Evolutionary conservation across 2,329 filamentous ascomycete genomes (phyloP), one percentile per base, ranked within the genome.

Genomic region (Colletotrichum shisoi): DNA sequence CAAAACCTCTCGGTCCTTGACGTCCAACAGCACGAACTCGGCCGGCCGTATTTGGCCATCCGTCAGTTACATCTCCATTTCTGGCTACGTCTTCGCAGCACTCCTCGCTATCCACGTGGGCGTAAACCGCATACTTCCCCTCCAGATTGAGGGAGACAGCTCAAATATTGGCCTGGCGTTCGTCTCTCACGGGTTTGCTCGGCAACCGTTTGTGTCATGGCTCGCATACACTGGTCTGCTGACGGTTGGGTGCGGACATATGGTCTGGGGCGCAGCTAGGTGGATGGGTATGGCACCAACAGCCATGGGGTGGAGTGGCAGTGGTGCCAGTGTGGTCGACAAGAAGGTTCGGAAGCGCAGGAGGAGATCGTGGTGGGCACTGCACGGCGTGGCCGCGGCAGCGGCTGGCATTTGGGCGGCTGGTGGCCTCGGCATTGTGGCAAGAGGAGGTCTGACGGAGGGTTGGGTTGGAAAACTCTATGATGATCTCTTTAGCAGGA

Each of bases 121-220:
- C 69, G 83, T 93, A 65, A 96, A 96, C 76, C 87, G 94, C 40
- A 79, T 87, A 3, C 81, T 96, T 31, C 94, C 95, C 2, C 78
- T 94, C 40, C 81, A 87, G 34, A 85, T 93, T 51, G 91, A 96
- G 61, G 94, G 94, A 7, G 93, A 94, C 67, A 93, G 89, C 73
- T 91, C 92, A n/a, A 90, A 94, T 61, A 89, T 97, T 46, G 91
- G 92, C 0, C 81, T 98, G 13, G 89, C 87, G 13, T 98, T 91
- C 76, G 89, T 97, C 8, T 87, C 89, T 13, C 94, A 98, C 78
- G 92, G 92, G 3, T 95, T 97, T 74, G 88, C 91, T 37, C 84
- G 87, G 15, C 89, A 92, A 73, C 88, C 89, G 0, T 71, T 83
- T 1, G 76, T 90, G 9, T 87, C 91, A n/a, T 90, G 88, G 76